Conservation (phyloP, 176 grass and related monocot genomes). For the Puya raimondii region DNA sequence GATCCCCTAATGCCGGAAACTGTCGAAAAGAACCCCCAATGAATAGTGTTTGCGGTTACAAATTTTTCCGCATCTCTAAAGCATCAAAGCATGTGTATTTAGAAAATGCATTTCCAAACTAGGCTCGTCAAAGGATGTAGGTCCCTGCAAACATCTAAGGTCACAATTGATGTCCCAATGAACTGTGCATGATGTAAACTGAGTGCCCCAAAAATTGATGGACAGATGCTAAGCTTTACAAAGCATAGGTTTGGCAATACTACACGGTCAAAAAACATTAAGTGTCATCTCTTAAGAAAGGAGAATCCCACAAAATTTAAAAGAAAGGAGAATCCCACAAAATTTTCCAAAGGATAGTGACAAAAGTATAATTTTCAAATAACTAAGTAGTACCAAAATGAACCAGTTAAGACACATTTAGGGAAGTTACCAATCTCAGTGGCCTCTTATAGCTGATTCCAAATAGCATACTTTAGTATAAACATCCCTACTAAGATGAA, state of each 20-base stretch:
- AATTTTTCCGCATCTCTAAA: too few species aligned
- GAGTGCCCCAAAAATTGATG: too few species aligned
- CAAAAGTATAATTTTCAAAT: too few species aligned
- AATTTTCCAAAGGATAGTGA: too few species aligned
- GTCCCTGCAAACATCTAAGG: background rate
- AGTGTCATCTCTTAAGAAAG: background rate
- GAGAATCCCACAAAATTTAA: background rate
- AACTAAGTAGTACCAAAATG: background rate
- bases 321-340: too few species aligned
- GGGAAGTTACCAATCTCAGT: background rate
- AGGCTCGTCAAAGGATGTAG: too few species aligned
- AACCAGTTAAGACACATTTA: background rate
- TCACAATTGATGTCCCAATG: background rate
- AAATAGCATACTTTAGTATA: background rate
- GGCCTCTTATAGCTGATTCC: background rate
- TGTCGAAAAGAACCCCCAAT: too few species aligned
- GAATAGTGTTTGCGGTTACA: too few species aligned
- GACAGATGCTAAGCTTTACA: background rate
- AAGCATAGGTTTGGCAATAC: background rate
- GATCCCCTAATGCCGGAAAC: too few species aligned
- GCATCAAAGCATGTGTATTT: too few species aligned
- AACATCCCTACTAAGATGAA: too few species aligned
- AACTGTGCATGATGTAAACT: background rate
- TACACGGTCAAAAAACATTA: background rate
- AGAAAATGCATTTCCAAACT: too few species aligned